Conservation (phyloP, 306 rosid species). For the Dryas octopetala region DNA sequence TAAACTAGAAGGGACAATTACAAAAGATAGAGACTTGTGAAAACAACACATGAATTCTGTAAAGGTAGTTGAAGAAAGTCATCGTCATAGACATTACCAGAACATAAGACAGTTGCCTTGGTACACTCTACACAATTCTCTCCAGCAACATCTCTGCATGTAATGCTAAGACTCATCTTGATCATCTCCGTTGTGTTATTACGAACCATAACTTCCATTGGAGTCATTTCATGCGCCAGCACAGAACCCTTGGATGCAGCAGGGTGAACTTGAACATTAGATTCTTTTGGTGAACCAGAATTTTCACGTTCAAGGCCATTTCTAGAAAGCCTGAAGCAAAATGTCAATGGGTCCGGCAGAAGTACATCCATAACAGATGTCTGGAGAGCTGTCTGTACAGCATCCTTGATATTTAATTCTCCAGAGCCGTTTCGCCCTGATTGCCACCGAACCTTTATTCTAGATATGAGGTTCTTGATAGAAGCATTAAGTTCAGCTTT, state of each 20-base stretch:
- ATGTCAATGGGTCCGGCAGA: constrained; percentile 94
- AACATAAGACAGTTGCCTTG: constrained; percentile 86
- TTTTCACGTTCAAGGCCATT: constrained; percentile 36
- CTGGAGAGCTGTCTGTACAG: constrained; percentile 84
- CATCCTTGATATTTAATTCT: constrained; percentile 88
- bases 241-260: constrained; percentile 61
- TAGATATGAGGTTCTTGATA: constrained; percentile 82
- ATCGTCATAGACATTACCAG: constrained; percentile 51
- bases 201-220: constrained; percentile 86
- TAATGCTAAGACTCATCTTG: constrained; percentile 73
- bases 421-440: constrained; percentile 87
- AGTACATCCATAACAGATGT: constrained; percentile 91
- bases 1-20: too few relatives aligned
- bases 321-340: constrained; percentile 73
- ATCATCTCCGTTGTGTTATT: constrained; percentile 87
- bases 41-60: too few relatives aligned
- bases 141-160: constrained; percentile 94
- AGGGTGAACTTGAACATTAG: constrained; percentile 27
- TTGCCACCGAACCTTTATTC: constrained; percentile 88
- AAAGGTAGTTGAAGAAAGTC: neutral
- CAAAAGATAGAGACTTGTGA: too few relatives aligned
- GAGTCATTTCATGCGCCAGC: constrained; percentile 76
- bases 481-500: constrained; percentile 91
- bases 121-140: constrained; percentile 78
- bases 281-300: constrained; percentile 25